Evolutionary conservation across 164 flowering plant genomes (phyloP), one percentile per base, ranked within the genome.

Genomic region (Houttuynia cordata): DNA sequence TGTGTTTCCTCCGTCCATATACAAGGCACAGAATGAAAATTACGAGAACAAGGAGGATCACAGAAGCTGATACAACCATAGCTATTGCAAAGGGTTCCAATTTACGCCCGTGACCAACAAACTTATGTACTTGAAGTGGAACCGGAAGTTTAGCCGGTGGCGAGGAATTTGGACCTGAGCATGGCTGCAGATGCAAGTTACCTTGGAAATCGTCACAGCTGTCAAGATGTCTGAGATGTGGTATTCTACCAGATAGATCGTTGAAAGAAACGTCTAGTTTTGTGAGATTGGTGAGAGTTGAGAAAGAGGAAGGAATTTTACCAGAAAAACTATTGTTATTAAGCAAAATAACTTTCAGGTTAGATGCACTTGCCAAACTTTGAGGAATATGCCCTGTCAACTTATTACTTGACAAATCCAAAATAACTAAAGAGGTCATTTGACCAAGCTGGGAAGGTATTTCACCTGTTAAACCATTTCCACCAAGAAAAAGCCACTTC

Each of bases 161-260:
- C 10, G 56, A 37, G 37, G 71, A 41, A 23, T 63, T 42, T 58
- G 68, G 49, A 59, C 72, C 75, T 1, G 69, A 71, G 72, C 88
- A 83, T 30, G 78, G 64, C 45, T 63, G 71, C 64, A 79, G 65
- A 24, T 64, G 75, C 13, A 13, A 52, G 68, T 86, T 86, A 13
- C 83, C 88, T 63, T 21, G 65, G 68, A 80, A 86, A 60, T 52
- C 39, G 52, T 57, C 60, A 57, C 89, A 83, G 60, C 76, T 68
- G 47, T 3, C 68, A 34, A 22, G n/a, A 51, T 70, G 79, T 59
- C 67, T 77, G 60, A 84, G 74, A 54, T 47, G 65, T 10, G 86
- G 90, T 45, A 87, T 77, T 53, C 50, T 69, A 37, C 94, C 94
- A 8, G 90, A 77, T 42, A 87, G 83, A 58, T 84, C 79, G 68